Conservation (phyloP, 2,329 filamentous ascomycete genomes). For the Colletotrichum lini region DNA sequence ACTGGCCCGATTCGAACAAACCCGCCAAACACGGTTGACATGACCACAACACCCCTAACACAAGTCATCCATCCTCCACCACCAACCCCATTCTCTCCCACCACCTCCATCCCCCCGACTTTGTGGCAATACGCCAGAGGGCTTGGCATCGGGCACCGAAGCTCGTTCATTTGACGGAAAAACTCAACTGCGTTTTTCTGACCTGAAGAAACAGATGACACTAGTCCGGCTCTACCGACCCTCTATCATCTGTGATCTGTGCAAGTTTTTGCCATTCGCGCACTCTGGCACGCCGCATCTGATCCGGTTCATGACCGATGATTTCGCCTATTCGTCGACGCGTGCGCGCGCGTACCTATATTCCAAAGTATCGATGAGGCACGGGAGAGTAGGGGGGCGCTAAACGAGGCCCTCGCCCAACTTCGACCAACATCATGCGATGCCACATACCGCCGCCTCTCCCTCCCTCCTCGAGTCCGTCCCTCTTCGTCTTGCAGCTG, state of each 20-base stretch:
- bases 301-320: not conserved
- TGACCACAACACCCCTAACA: conserved; percentile 17
- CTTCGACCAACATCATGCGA: conserved; percentile 33
- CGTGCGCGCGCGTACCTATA: not conserved
- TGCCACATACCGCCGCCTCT: conserved; percentile 24
- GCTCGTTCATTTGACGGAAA: conserved; percentile 39
- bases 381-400: conserved; percentile 5
- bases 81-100: not conserved
- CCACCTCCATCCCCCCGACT: not conserved
- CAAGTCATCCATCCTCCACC: conserved; percentile 6
- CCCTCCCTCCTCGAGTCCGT: not conserved
- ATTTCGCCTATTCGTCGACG: not conserved
- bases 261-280: too few relatives aligned
- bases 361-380: not conserved
- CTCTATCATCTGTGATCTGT: not conserved
- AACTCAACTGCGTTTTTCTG: conserved; percentile 33
- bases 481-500: not conserved
- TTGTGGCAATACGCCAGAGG: conserved; percentile 23
- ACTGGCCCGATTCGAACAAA: conserved; percentile 16
- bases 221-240: conserved; percentile 20
- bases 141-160: conserved; percentile 25
- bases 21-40: conserved; percentile 16
- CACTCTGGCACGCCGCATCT: not conserved
- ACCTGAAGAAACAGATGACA: conserved; percentile 22
- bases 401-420: conserved; percentile 8